phyloP scores from a whole-genome alignment of 148 eudicot genomes.

The Amaranthus cruentus region DNA sequence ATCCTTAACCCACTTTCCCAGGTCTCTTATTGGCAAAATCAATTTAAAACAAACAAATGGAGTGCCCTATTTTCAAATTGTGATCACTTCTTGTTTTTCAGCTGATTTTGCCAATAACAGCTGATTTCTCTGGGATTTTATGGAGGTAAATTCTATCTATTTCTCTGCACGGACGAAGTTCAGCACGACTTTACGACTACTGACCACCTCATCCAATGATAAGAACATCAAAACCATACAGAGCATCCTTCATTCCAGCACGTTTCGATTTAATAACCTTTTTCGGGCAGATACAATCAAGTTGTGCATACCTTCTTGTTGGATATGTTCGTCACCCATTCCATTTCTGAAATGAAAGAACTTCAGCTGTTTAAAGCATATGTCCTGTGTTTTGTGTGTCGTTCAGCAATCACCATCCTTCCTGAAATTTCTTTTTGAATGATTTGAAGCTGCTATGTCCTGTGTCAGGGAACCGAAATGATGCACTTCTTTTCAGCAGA shows the following conservation, averaged over 20 bases:
- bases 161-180: not conserved
- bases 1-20: no score
- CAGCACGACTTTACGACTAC: not conserved
- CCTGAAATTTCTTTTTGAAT: slow-evolving; percentile 62
- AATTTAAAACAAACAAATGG: not conserved
- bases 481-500: slow-evolving; percentile 51
- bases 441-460: slow-evolving; percentile 63
- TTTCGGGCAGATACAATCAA: not conserved
- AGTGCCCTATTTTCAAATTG: not conserved
- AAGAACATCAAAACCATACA: not conserved
- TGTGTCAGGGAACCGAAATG: slow-evolving; percentile 58
- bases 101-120: slow-evolving; percentile 5
- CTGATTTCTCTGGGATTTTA: not conserved
- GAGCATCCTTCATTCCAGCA: not conserved
- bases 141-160: not conserved
- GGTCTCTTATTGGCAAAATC: not conserved
- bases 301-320: no score
- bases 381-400: no score
- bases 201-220: no score
- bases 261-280: not conserved
- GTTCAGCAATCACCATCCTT: slow-evolving; percentile 31
- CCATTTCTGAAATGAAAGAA: not conserved
- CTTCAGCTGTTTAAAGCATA: not conserved
- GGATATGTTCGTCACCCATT: no score
- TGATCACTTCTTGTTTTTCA: not conserved